Conservation (phyloP, 371 early-diverging fungal species). For the Mortierella sp. region DNA sequence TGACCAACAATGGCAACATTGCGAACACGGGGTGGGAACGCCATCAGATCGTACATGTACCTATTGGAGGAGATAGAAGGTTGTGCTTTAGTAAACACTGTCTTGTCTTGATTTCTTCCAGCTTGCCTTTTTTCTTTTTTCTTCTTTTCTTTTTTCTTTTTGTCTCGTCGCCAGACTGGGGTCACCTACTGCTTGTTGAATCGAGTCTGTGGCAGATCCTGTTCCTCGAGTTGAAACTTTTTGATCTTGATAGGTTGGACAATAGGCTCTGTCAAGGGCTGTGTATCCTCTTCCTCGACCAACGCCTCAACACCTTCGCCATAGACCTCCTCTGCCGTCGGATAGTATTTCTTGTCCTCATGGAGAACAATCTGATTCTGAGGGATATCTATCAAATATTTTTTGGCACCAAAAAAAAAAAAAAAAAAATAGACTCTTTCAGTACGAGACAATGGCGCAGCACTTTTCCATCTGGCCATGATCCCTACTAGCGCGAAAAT, state of each 20-base stretch:
- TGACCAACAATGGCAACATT: constrained; percentile 95
- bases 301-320: constrained; percentile 95
- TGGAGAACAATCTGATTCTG: constrained; percentile 90
- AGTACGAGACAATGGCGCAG: no score
- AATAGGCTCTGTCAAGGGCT: constrained; percentile 95
- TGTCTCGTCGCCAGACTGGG: no score
- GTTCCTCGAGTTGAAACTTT: constrained; percentile 87
- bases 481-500: no score
- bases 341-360: constrained; percentile 98
- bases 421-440: no score
- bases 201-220: constrained; percentile 83
- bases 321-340: constrained; percentile 96
- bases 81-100: neutral
- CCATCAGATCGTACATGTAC: constrained; percentile 89
- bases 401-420: constrained; percentile 3
- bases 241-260: constrained; percentile 90
- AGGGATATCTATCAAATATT: constrained; percentile 62
- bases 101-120: neutral
- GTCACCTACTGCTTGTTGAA: constrained; percentile 87
- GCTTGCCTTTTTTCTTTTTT: no score
- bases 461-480: no score
- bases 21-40: constrained; percentile 82
- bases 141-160: no score
- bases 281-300: constrained; percentile 98
- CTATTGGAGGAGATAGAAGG: constrained; percentile 42